Evolutionary conservation across 1,284 basidiomycete species (phyloP).

Genomic region (Ceratobasidium sp.): DNA sequence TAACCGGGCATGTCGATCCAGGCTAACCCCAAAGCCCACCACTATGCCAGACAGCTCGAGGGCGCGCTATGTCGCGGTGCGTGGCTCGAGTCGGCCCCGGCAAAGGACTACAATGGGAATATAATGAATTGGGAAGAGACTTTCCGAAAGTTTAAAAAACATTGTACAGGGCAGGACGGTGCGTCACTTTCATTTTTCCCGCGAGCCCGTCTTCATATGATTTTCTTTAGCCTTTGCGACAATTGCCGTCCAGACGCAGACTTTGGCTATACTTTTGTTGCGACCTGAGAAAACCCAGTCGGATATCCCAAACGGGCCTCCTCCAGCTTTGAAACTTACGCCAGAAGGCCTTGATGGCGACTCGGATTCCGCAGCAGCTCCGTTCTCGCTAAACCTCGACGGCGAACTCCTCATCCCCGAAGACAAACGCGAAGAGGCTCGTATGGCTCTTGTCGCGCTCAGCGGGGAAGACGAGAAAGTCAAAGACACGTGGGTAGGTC

Average conservation of each 20-base stretch:
- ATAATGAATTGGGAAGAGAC: conserved; percentile 81
- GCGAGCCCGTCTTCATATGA: not conserved
- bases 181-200: conserved; percentile 12
- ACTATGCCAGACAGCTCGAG: conserved; percentile 79
- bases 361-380: conserved; percentile 58
- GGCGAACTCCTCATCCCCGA: conserved; percentile 45
- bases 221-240: conserved; percentile 13
- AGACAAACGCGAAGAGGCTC: conserved; percentile 45
- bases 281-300: conserved; percentile 56
- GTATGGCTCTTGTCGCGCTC: conserved; percentile 50
- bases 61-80: conserved; percentile 72
- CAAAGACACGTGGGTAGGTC: conserved; percentile 39
- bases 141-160: conserved; percentile 89
- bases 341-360: conserved; percentile 57
- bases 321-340: conserved; percentile 63
- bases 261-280: conserved; percentile 65
- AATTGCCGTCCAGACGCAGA: conserved; percentile 14
- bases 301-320: conserved; percentile 58
- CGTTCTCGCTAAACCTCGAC: conserved; percentile 51
- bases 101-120: conserved; percentile 68
- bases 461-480: conserved; percentile 44
- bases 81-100: conserved; percentile 71
- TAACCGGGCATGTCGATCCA: conserved; percentile 50
- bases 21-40: conserved; percentile 67
- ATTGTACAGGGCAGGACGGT: conserved; percentile 65